Evolutionary conservation across 495 filamentous ascomycete species (phyloP).

Genomic region (Penicillium robsamsonii): DNA sequence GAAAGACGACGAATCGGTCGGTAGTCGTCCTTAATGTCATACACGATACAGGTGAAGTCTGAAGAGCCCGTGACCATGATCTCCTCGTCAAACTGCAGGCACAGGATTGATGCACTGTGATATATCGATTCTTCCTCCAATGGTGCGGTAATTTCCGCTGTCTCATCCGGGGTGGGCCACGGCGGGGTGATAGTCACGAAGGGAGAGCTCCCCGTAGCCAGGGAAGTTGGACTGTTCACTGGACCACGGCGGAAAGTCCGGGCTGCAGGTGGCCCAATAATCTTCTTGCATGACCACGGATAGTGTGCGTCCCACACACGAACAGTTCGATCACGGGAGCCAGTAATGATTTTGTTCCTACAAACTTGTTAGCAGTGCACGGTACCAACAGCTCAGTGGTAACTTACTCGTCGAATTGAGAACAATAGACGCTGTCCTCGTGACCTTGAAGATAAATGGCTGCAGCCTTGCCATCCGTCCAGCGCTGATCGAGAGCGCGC

Average conservation of each 20-base stretch:
- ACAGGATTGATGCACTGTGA: constrained; percentile 89
- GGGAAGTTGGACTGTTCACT: constrained; percentile 38
- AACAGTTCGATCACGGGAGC: constrained; percentile 91
- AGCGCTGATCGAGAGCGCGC: constrained; percentile 69
- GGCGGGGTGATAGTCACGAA: constrained; percentile 48
- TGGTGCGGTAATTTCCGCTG: constrained; percentile 29
- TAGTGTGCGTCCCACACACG: constrained; percentile 88
- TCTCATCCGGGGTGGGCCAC: constrained; percentile 30
- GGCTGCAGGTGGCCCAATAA: constrained; percentile 60
- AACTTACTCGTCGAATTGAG: constrained; percentile 92
- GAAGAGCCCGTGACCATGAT: constrained; percentile 95
- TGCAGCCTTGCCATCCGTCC: constrained; percentile 72
- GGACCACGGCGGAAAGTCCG: constrained; percentile 30
- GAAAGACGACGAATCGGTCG: constrained; percentile 71
- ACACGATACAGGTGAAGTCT: constrained; percentile 87
- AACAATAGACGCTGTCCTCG: constrained; percentile 91
- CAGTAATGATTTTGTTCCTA: constrained; percentile 91
- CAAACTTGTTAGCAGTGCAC: constrained; percentile 5
- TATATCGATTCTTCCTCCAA: constrained; percentile 42
- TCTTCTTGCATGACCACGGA: constrained; percentile 73
- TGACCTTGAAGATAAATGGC: constrained; percentile 90
- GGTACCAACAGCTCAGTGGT: background rate
- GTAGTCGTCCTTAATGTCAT: constrained; percentile 75
- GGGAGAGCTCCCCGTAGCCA: constrained; percentile 41
- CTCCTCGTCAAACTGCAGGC: constrained; percentile 87